Base-by-base conservation (phyloP, 306 rosid genomes). In the Hippophae rhamnoides region DNA sequence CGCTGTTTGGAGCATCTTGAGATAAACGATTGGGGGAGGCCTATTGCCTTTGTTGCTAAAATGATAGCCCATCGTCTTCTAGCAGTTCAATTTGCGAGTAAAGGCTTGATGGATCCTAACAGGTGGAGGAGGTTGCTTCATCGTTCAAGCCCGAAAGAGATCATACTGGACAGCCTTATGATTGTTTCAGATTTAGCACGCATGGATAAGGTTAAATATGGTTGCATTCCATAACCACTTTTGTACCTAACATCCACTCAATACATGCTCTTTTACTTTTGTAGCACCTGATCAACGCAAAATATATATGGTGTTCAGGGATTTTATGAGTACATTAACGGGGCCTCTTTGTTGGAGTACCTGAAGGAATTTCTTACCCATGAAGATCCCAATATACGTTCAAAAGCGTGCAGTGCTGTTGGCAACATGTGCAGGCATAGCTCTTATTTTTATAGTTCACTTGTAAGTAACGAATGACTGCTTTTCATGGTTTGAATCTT, bases 401-500 rank as follows among this genome's bases (percentile, higher is more conserved):
- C 99, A 47, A 92, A 92, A 79, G 75, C 95, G 48, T 92, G 99
- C 75, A 87, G 96, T 75, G 99, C 95, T 72, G 83, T 92, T 52
- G 99, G 99, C 64, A 92, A 92, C 69, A 87, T 92, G 99, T 92
- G 96, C 71, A 86, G 99, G 47, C 96, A 92, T 74, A 88, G 82
- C 68, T 84, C 95, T 67, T 82, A 71, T 71, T 92, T 88, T 68
- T 92, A 88, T 62, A 71, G 60, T 64, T 71, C 78, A 60, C 80
- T 92, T 25, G 99, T 92, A 80, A 76, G 79, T 62, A 26, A 41
- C 38, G 64, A 69, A 43, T 10, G 51, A 58, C 10, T 10, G 52
- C 53, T 45, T 47, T 59, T 66, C 31, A 14, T 66, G 60, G 61
- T 10, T 25, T 45, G 14, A 18, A 13, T 13, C 31, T 11, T 60